These are phyloP conservation scores for Phytopythium delawarense DNA, from an alignment of 352 stramenopile genomes.

Conservation along the genomic window DNA sequence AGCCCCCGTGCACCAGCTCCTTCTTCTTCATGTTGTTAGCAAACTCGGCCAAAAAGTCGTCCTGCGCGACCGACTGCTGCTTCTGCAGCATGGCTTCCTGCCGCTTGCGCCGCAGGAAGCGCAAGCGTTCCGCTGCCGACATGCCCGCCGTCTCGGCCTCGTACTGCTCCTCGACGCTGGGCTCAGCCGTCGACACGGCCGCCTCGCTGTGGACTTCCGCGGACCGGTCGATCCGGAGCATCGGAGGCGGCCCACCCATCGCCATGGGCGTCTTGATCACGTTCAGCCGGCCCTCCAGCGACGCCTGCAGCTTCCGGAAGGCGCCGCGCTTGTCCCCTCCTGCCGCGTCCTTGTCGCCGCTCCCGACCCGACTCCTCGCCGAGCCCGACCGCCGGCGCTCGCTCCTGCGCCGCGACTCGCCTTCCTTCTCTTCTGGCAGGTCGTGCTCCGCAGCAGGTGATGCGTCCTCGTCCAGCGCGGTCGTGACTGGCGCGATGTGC, in stretches of 20 bases:
- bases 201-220: slow-evolving; percentile 9
- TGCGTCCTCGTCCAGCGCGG: slow-evolving; percentile 5
- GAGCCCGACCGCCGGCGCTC: slow-evolving; percentile 6
- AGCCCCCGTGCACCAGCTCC: slow-evolving; percentile 16
- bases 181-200: slow-evolving; percentile 3
- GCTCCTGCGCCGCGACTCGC: slow-evolving; percentile 4
- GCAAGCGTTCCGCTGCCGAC: slow-evolving; percentile 54
- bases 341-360: neutral
- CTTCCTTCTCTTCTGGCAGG: slow-evolving; percentile 9
- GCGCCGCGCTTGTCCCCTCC: slow-evolving; percentile 21
- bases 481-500: neutral
- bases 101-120: slow-evolving; percentile 56
- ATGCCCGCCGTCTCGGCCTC: slow-evolving; percentile 56
- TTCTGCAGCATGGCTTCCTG: slow-evolving; percentile 54
- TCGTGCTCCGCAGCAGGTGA: neutral
- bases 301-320: slow-evolving; percentile 55
- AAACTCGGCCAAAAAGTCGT: slow-evolving; percentile 71
- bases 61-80: slow-evolving; percentile 33
- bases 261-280: slow-evolving; percentile 15
- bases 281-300: slow-evolving; percentile 36
- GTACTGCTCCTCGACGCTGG: slow-evolving; percentile 32
- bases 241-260: slow-evolving; percentile 20
- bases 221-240: slow-evolving; percentile 23
- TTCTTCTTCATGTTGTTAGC: slow-evolving; percentile 75
- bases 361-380: neutral